Conservation (phyloP, 441 rosid genomes). For the Aleurites moluccanus region DNA sequence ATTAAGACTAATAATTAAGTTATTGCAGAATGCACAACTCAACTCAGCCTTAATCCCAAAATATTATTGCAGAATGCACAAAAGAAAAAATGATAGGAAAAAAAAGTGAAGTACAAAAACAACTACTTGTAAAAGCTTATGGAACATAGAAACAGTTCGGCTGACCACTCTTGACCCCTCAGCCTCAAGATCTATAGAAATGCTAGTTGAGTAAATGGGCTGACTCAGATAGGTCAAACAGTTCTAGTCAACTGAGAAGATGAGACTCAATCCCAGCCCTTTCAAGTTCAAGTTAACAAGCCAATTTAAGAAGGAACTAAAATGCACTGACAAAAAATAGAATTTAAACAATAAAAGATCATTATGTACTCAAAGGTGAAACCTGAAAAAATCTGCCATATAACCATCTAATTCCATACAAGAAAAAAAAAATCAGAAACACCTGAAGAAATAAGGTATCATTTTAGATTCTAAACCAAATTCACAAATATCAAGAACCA, state of each 20-base stretch:
- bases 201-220: neutral
- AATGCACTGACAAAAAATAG: neutral
- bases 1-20: neutral
- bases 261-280: neutral
- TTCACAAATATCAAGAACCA: neutral
- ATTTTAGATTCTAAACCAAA: neutral
- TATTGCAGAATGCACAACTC: neutral
- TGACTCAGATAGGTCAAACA: neutral
- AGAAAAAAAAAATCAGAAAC: slow-evolving; percentile 6
- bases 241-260: neutral
- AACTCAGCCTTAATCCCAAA: too few relatives aligned
- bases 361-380: neutral
- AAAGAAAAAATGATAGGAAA: too few relatives aligned
- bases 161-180: neutral
- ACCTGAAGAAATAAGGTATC: neutral
- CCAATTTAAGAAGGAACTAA: neutral
- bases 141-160: neutral
- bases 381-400: neutral
- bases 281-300: neutral
- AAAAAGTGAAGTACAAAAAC: neutral
- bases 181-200: neutral
- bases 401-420: neutral
- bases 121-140: neutral
- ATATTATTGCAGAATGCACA: neutral
- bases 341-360: neutral